Conservation (phyloP, 2,329 filamentous ascomycete genomes). For the Ceratocystis eucalypticola region DNA sequence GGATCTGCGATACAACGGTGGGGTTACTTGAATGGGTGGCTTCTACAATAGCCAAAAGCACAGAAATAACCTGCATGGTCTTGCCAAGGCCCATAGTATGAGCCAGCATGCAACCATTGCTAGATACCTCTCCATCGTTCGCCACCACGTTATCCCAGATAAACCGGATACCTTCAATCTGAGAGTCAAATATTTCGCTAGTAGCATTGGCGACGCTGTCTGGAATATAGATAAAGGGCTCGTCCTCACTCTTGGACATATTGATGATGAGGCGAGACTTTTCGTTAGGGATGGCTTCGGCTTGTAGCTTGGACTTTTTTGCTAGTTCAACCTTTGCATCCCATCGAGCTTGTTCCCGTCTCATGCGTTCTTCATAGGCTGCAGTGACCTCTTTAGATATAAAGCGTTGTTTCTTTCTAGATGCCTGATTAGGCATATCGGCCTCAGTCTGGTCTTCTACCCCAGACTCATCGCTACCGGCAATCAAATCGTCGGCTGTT, state of each 20-base stretch:
- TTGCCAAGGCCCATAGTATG: conserved; percentile 91
- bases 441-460: not conserved
- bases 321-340: conserved; percentile 38
- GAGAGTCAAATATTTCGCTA: conserved; percentile 58
- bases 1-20: conserved; percentile 51
- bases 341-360: conserved; percentile 38
- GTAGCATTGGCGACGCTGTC: conserved; percentile 39
- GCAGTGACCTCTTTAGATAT: conserved; percentile 37
- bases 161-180: conserved; percentile 69
- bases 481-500: conserved; percentile 14
- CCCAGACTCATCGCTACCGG: not conserved
- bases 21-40: conserved; percentile 47
- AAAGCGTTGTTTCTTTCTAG: conserved; percentile 24
- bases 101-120: conserved; percentile 67
- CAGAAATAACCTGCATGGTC: conserved; percentile 77
- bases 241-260: conserved; percentile 45
- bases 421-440: conserved; percentile 12
- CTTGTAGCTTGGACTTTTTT: conserved; percentile 22
- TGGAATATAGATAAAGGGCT: conserved; percentile 52
- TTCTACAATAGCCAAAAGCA: conserved; percentile 62
- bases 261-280: conserved; percentile 49
- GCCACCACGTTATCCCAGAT: conserved; percentile 74
- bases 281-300: conserved; percentile 35
- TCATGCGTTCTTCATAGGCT: conserved; percentile 41
- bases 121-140: conserved; percentile 29